Evolutionary conservation across 2,329 filamentous ascomycete species (phyloP), one percentile per base, ranked within the genome.

Genomic region (Penicillium sp.): DNA sequence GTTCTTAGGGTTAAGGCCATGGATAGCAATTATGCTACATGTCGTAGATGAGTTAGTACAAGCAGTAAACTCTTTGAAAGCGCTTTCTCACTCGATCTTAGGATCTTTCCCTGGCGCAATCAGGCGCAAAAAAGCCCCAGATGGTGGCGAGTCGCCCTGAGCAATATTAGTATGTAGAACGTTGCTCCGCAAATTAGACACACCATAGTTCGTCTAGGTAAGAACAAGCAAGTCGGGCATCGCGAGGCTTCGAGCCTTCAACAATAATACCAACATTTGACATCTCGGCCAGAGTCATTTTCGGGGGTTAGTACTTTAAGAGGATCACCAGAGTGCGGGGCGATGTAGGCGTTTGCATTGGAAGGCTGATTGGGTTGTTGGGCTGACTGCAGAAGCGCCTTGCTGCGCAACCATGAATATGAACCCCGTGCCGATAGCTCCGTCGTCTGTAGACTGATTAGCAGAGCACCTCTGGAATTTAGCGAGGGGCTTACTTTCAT

Each of bases 1-100:
- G 45, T 61, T 66, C 38, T 59, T 66, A 2, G 66, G 66, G 44
- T 69, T 69, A 2, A 71, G 66, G 6, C 69, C 68, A 58, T 71
- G 68, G 6, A 70, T 55, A 6, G 67, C 67, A 30, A 71, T 50
- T 48, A 71, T 69, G 51, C 69, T 71, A 41, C 17, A 35, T 19
- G 19, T 2, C 7, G n/a, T 19, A 19, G 52, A 41, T 41, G 5
- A 41, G 35, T 15, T 15, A 41, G 5, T 9, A 41, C 35, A 41
- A 15, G 5, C 3, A 41, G 31, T 41, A 41, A 23, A 57, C 52
- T 41, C 17, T 23, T n/a, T 46, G 26, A 30, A 11, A 29, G 7
- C 8, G 50, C 17, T 21, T 8, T 46, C 61, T 60, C 31, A 66
- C 64, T 66, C 64, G 19, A 66, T 56, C 23, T 56, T 58, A 3